Base-by-base conservation (phyloP, 2,329 filamentous ascomycete species). In the Emericellopsis atlantica region DNA sequence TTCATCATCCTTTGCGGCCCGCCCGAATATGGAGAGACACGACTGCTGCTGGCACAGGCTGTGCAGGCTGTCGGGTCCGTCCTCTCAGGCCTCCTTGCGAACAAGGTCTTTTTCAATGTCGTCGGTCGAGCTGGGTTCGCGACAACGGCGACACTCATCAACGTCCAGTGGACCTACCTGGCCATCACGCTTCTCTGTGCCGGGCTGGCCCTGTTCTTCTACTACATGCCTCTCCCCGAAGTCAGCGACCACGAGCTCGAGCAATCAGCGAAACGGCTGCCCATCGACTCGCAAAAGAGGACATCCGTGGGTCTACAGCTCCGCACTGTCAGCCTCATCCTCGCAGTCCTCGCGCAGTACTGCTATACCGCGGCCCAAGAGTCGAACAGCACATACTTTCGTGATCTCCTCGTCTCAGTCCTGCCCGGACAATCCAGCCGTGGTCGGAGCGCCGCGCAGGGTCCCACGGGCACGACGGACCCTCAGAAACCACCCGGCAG, bases 131-230 rank as follows among this genome's bases (percentile, higher is more conserved):
- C 52, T 14, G 48, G 47, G 10, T 43, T 32, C 16, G 49, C 39
- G 12, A 52, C 49, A 34, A 58, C 53, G 29, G 55, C 67, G 24
- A 73, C 72, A 1, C 68, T 92, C 4, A 72, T 84, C 46, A 78
- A 82, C 45, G 82, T 90, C 2, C 86, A 92, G 58, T 93, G 82
- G 81, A 84, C 84, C 0, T 92, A 92, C 50, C 71, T 92, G n/a
- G 81, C 79, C 42, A 81, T 90, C 45, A 85, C 84, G 0, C 66
- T 82, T 21, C 79, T 88, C 42, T 84, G 82, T 43, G 83, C 81
- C 40, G 65, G 74, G 4, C 67, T 93, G 3, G 83, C 78, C 0
- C 62, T 81, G 4, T 75, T 81, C 53, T 80, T 82, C 54, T 81
- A 75, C 53, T 82, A 81, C 50, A 76, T 80, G 66, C 77, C 77